These are phyloP conservation scores for Termitomyces sp. DNA, from an alignment of 1,284 basidiomycete species.

Conservation along the genomic window DNA sequence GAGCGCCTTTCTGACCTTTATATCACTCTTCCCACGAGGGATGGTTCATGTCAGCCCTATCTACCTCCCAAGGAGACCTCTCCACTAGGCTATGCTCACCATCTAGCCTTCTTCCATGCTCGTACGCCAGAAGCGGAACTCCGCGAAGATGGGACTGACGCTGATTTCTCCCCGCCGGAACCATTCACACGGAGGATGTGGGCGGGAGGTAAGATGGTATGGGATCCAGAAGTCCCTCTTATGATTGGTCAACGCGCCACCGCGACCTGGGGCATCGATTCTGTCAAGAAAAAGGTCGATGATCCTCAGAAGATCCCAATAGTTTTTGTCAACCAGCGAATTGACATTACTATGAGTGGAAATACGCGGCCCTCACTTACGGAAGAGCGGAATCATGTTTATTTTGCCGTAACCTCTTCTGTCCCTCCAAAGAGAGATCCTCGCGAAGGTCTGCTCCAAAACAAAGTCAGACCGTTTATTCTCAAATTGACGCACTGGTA, in stretches of 20 bases:
- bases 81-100: constrained; percentile 57
- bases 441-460: constrained; percentile 37
- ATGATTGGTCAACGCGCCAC: constrained; percentile 49
- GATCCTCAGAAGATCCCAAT: constrained; percentile 46
- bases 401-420: constrained; percentile 37
- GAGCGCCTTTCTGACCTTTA: constrained; percentile 57
- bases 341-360: constrained; percentile 42
- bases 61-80: constrained; percentile 36
- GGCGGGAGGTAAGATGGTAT: constrained; percentile 71
- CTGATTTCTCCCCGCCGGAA: constrained; percentile 63
- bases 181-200: constrained; percentile 82
- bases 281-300: constrained; percentile 63
- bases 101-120: constrained; percentile 73
- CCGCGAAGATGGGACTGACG: constrained; percentile 68
- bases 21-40: constrained; percentile 67
- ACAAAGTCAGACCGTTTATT: neutral
- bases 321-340: constrained; percentile 75
- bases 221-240: constrained; percentile 48
- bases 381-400: constrained; percentile 76
- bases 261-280: constrained; percentile 46
- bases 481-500: constrained; percentile 18
- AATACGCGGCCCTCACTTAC: constrained; percentile 42
- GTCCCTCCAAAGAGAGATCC: constrained; percentile 18
- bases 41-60: constrained; percentile 42
- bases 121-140: constrained; percentile 54